Percentiles rank a stretch among this genome's conserved stretches.
Evolutionary conservation across 305 asterid genomes (phyloP).

Genomic region (Fraxinus baroniana): DNA sequence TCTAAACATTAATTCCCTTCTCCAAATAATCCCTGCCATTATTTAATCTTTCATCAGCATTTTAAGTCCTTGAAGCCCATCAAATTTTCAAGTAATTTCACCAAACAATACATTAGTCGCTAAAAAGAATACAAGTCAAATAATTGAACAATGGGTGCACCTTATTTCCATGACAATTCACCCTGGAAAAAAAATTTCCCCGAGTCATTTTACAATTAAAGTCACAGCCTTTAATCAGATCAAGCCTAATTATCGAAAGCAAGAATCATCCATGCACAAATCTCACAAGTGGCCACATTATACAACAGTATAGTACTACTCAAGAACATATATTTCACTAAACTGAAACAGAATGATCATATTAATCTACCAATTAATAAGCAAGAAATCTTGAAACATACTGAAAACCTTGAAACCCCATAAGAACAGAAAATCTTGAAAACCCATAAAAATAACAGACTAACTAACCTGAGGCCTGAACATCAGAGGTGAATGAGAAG

Average conservation of each 20-base stretch:
- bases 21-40: not conserved
- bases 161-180: not conserved
- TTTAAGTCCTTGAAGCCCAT: not conserved
- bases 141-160: not conserved
- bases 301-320: not conserved
- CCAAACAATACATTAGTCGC: not conserved
- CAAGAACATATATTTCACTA: conserved; percentile 10
- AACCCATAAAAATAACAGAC: conserved; percentile 1
- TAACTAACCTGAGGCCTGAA: conserved; percentile 85
- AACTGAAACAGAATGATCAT: not conserved
- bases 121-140: not conserved
- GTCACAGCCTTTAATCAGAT: conserved; percentile 21
- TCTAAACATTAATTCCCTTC: not conserved
- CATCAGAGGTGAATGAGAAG: conserved; percentile 81
- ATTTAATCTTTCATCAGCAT: not conserved
- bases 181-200: not conserved
- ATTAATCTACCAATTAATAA: not conserved
- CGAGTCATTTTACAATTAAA: not conserved
- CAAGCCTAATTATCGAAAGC: not conserved
- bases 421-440: not conserved
- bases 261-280: not conserved
- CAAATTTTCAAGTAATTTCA: not conserved
- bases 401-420: not conserved
- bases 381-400: not conserved
- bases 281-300: not conserved